These are phyloP conservation scores for Eucalyptus regnans DNA, from an alignment of 345 rosid genomes.

Conservation along the genomic window DNA sequence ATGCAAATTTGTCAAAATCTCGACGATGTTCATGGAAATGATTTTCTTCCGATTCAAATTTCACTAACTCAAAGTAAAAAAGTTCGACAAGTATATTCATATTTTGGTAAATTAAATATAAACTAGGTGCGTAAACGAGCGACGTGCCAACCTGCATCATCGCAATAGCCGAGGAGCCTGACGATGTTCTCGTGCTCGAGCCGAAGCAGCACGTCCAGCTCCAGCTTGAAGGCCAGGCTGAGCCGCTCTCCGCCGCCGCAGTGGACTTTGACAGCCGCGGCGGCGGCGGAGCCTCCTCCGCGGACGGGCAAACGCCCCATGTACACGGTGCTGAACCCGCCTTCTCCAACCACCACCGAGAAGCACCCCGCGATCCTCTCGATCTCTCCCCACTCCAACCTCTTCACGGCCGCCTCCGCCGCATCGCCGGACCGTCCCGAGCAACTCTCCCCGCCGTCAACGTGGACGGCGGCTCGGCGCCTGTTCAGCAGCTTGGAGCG, in stretches of 20 bases:
- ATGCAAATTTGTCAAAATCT: background rate
- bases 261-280: background rate
- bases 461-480: background rate
- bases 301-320: background rate
- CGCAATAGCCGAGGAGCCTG: slow-evolving; percentile 63
- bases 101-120: background rate
- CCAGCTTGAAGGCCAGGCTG: slow-evolving; percentile 47
- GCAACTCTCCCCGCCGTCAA: background rate
- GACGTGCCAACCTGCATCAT: slow-evolving; percentile 30
- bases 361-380: background rate
- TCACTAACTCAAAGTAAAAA: background rate
- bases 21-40: background rate
- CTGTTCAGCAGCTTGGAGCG: background rate
- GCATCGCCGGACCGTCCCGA: background rate
- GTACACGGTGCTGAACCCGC: slow-evolving; percentile 11
- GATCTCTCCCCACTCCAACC: background rate
- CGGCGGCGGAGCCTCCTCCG: background rate
- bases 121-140: background rate
- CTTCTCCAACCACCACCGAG: background rate
- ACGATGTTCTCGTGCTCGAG: slow-evolving; percentile 63
- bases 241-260: slow-evolving; percentile 43
- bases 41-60: background rate
- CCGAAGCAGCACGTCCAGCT: slow-evolving; percentile 54
- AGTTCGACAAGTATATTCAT: background rate
- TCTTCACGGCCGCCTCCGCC: background rate